Conservation (phyloP, 2,329 filamentous ascomycete species). For the Diatrype stigma region DNA sequence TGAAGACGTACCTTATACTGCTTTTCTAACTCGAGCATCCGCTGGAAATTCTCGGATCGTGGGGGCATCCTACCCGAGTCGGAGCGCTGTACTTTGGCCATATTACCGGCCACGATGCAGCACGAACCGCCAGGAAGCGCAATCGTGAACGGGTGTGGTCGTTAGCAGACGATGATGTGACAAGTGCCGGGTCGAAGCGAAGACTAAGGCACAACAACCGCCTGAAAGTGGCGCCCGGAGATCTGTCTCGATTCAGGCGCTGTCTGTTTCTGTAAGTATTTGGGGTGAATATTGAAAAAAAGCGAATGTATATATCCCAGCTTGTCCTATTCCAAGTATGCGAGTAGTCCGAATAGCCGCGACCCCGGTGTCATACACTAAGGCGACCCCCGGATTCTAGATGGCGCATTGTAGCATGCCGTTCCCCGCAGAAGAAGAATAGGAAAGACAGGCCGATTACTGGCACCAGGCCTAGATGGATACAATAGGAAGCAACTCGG, state of each 20-base stretch:
- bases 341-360: background rate
- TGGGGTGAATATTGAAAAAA: background rate
- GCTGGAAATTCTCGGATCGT: slow-evolving; percentile 48
- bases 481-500: too few species aligned
- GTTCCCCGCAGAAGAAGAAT: background rate
- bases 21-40: slow-evolving; percentile 58
- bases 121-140: too few species aligned
- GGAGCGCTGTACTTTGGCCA: slow-evolving; percentile 25
- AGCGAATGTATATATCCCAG: background rate
- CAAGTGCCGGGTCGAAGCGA: too few species aligned
- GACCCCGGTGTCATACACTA: background rate
- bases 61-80: slow-evolving; percentile 19
- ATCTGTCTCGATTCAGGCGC: too few species aligned
- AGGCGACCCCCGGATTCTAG: background rate
- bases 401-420: background rate
- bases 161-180: too few species aligned
- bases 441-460: background rate
- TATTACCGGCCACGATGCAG: slow-evolving; percentile 22
- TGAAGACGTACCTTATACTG: slow-evolving; percentile 48
- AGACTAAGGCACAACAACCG: background rate
- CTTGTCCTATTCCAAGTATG: background rate
- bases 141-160: too few species aligned
- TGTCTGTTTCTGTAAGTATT: too few species aligned
- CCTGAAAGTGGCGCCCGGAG: too few species aligned
- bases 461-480: too few species aligned